Evolutionary conservation across 1,284 basidiomycete species (phyloP).

Genomic region (Malassezia restricta): DNA sequence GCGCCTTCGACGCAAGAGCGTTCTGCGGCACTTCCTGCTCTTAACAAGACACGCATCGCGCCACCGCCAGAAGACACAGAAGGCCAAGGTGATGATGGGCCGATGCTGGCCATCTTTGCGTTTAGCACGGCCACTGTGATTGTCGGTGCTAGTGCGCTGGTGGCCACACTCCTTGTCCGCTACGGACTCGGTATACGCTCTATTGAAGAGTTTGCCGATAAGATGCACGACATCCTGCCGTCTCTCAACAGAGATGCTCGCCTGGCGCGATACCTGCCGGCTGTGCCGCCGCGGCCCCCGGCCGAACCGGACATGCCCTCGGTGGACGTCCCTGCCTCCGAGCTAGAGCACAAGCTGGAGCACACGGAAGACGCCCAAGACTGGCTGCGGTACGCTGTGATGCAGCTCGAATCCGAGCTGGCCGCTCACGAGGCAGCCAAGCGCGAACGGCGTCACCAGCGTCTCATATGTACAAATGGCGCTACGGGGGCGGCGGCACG

Average conservation of each 20-base stretch:
- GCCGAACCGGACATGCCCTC: not conserved
- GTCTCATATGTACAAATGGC: not conserved
- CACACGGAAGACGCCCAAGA: slow-evolving; percentile 6
- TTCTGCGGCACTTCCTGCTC: not conserved
- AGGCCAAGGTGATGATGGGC: not conserved
- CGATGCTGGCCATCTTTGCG: slow-evolving; percentile 5
- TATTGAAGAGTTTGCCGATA: slow-evolving; percentile 12
- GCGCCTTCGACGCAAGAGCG: not conserved
- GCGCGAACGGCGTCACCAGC: not conserved
- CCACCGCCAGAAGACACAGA: not conserved
- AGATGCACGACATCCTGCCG: slow-evolving; percentile 7
- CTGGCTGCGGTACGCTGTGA: slow-evolving; percentile 5
- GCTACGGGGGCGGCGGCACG: not conserved
- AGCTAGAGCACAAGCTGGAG: not conserved
- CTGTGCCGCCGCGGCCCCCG: not conserved
- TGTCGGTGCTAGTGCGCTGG: slow-evolving; percentile 4
- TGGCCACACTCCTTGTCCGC: not conserved
- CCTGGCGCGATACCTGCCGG: not conserved
- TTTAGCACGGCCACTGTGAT: slow-evolving; percentile 10
- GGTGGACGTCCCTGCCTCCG: not conserved
- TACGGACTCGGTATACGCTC: slow-evolving; percentile 2
- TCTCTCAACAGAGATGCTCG: not conserved
- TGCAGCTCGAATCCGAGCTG: slow-evolving; percentile 10
- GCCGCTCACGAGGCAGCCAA: slow-evolving; percentile 2
- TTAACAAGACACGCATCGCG: not conserved